Evolutionary conservation across 1,284 basidiomycete genomes (phyloP).

Genomic region (Entoloma clypeatum): DNA sequence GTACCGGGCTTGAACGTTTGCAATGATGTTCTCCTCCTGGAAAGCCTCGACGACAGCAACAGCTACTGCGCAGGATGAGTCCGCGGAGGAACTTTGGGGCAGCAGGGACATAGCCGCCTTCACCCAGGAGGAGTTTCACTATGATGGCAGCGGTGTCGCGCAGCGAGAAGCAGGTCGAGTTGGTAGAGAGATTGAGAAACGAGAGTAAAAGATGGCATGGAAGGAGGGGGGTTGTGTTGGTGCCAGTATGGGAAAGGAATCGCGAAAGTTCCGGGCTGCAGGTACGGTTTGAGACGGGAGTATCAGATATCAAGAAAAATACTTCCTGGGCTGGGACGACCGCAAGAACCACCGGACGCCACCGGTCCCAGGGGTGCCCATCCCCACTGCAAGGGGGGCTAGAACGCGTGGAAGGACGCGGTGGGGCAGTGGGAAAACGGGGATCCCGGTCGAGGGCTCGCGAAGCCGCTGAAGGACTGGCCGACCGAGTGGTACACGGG

Average conservation of each 20-base stretch:
- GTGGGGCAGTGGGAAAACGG: too few species aligned
- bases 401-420: too few species aligned
- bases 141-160: conserved; percentile 89
- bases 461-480: too few species aligned
- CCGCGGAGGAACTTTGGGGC: conserved; percentile 79
- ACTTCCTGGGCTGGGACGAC: conserved; percentile 82
- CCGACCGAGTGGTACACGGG: too few species aligned
- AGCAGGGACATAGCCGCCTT: conserved; percentile 93
- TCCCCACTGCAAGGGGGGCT: too few species aligned
- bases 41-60: conserved; percentile 79
- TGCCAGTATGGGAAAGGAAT: conserved; percentile 94
- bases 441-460: too few species aligned
- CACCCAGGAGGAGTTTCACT: conserved; percentile 90
- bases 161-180: conserved; percentile 73
- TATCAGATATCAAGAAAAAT: conserved; percentile 3
- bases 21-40: conserved; percentile 71
- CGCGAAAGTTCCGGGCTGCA: conserved; percentile 80
- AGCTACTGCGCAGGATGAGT: conserved; percentile 84
- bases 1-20: conserved; percentile 74
- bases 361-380: too few species aligned
- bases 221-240: conserved; percentile 65
- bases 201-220: conserved; percentile 64
- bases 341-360: too few species aligned
- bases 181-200: conserved; percentile 74
- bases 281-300: conserved; percentile 4